Evolutionary conservation across 2,329 filamentous ascomycete species (phyloP), one percentile per base, ranked within the genome.

Genomic region (Septoria linicola): DNA sequence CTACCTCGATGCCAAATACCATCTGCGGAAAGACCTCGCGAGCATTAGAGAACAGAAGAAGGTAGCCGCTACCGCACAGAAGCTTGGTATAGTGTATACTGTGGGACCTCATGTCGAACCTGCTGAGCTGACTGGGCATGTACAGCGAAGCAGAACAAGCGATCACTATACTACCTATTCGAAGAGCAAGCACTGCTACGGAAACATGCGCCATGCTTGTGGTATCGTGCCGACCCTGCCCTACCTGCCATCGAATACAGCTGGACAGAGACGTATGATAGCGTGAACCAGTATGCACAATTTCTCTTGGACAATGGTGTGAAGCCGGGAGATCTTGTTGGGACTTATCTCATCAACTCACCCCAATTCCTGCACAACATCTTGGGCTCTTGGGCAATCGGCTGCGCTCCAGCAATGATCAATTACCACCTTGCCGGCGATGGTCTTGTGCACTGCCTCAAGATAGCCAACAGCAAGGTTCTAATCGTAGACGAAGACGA

Each of bases 1-100:
- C 5, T 95, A 95, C 68, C 69, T 92, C 59, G 88, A 93, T 65
- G 89, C 87, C 30, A 83, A 80, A 66, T 79, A 77, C 51, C 78
- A 80, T 5, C 61, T 91, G 35, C 83, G 76, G 66, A 84, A 88
- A 66, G 89, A 95, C 68, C 63, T 93, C n/a, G 50, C 42, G 7
- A 45, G 25, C 20, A 52, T 59, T 8, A 52, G 49, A 21, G 58
- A 60, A 23, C 34, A 50, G 19, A 43, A 40, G 13, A 27, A 36
- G 34, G 36, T 55, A 27, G 27, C 21, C 13, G 47, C 47, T 40
- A 42, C 44, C n/a, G 41, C 23, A 8, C 48, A 53, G 31, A 20
- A 47, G 40, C 47, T 45, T 27, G 42, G 43, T 49, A 48, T 17
- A 17, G 23, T 5, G 10, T 27, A 27, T n/a, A n/a, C 23, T 27